Conservation (phyloP, 2,329 filamentous ascomycete species). For the Neoascochyta sp. region DNA sequence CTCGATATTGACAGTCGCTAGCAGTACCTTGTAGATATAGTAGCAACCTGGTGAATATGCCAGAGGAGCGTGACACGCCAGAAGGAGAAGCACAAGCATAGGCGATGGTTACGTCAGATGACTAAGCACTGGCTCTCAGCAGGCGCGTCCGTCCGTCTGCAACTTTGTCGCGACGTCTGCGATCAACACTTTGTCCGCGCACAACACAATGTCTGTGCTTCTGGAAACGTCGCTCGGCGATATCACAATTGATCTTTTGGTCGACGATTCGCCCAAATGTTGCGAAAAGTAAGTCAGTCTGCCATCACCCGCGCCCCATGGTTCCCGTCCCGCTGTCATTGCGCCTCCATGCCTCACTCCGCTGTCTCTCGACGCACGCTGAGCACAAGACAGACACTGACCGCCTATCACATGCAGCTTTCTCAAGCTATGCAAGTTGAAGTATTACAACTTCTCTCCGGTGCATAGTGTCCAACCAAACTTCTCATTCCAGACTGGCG, state of each 20-base stretch:
- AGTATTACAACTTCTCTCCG: conserved; percentile 98
- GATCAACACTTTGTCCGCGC: conserved; percentile 13
- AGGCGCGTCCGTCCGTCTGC: conserved; percentile 3
- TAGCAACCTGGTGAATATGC: too few relatives aligned
- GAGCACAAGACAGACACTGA: conserved; percentile 52
- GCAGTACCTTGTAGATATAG: too few relatives aligned
- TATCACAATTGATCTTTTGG: conserved; percentile 87
- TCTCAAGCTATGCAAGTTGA: conserved; percentile 96
- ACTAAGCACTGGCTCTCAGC: conserved; percentile 12
- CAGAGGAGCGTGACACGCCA: conserved; percentile 3
- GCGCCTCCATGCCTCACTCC: conserved; percentile 19
- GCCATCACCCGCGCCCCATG: conserved; percentile 12
- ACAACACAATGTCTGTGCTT: conserved; percentile 75
- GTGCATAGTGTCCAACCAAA: conserved; percentile 88
- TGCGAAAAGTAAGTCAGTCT: conserved; percentile 79
- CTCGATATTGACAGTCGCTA: too few relatives aligned
- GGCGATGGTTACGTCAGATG: conserved; percentile 14
- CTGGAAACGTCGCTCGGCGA: conserved; percentile 91
- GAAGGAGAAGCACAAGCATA: not conserved
- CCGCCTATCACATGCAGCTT: conserved; percentile 62
- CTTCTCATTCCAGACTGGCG: conserved; percentile 95
- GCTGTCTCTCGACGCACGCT: conserved; percentile 45
- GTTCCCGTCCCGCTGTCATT: conserved; percentile 18
- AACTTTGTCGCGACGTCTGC: conserved; percentile 14
- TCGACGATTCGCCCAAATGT: conserved; percentile 82